Base-by-base conservation (phyloP, 768 basidiomycete genomes). In the Suillus placidus region DNA sequence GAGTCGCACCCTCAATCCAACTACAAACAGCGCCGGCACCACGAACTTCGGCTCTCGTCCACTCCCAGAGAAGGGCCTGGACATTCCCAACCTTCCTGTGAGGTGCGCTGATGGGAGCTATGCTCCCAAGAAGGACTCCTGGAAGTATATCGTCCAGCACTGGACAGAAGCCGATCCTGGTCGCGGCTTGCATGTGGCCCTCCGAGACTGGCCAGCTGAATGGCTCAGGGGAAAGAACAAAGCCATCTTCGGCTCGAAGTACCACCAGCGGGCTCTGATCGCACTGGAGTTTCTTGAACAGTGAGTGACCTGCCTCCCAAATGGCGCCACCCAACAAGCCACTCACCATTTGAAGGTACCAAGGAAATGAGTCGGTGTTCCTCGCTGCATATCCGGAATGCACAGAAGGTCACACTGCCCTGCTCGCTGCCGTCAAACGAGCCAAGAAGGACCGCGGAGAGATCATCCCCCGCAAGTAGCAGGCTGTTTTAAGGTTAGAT, bases 121-220 rank as follows among this genome's bases (percentile, higher is more conserved):
- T 20, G 26, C 35, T 6, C 49, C 45, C 6, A 49, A 51, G 23
- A 38, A 14, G 1, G 61, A 66, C 18, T 58, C 66, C 13, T 66
- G 66, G 63, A 5, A 43, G n/a, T 62, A 67, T 45, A 67, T 67
- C 0, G n/a, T 67, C 52, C 16, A 35, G 18, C 60, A 67, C 30
- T 67, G 66, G 63, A 8, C 4, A 0, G 26, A 23, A 2, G 54
- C 63, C 5, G 54, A 16, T 9, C 66, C 63, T 0, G 42, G 30
- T 1, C 35, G 34, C 8, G 60, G 58, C 20, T 43, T 67, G 10
- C 20, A 62, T n/a, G 58, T 40, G 6, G 63, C 66, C 12, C 60
- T 67, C 42, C 56, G n/a, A 34, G 54, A 67, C 12, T 67, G 66
- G 66, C 63, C 66, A 2, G 13, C 32, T 14, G 7, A 49, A 2